phyloP scores from a whole-genome alignment of 2,329 filamentous ascomycete genomes.

The Bipolaris bicolor region DNA sequence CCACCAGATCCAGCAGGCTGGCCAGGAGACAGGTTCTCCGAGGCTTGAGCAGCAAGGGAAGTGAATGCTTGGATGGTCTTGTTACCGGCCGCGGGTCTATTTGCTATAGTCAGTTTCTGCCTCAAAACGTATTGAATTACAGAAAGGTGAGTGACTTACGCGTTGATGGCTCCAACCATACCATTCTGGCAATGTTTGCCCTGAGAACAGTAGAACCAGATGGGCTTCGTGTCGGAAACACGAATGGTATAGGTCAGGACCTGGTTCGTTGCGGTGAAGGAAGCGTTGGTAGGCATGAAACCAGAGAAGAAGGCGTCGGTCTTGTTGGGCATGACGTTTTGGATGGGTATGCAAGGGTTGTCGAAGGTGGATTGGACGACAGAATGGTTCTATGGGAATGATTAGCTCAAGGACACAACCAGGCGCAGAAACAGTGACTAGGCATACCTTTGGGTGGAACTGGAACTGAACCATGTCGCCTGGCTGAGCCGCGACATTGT shows the following conservation, averaged over 20 bases:
- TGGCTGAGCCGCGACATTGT: conserved; percentile 66
- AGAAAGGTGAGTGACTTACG: conserved; percentile 57
- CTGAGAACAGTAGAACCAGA: conserved; percentile 82
- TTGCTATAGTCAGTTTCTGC: conserved; percentile 21
- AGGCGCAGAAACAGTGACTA: no score
- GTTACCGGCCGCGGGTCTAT: conserved; percentile 42
- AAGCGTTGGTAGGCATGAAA: conserved; percentile 64
- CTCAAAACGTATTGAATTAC: not conserved
- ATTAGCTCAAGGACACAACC: not conserved
- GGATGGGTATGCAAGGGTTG: conserved; percentile 69
- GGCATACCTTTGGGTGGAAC: conserved; percentile 55
- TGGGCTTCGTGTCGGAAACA: conserved; percentile 70
- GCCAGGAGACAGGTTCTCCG: conserved; percentile 52
- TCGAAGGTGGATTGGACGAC: conserved; percentile 79
- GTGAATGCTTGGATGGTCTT: conserved; percentile 45
- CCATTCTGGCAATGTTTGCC: conserved; percentile 74
- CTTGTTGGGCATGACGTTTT: conserved; percentile 52
- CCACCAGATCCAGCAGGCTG: conserved; percentile 33
- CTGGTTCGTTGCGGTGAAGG: conserved; percentile 31
- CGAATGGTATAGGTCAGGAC: conserved; percentile 74
- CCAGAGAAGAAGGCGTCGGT: conserved; percentile 66
- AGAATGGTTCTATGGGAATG: conserved; percentile 68
- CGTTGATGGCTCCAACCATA: conserved; percentile 80
- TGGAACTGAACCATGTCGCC: conserved; percentile 65
- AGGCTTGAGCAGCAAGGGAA: conserved; percentile 47